Conservation (phyloP, 1,284 basidiomycete genomes). For the Tetrapyrgos nigripes region DNA sequence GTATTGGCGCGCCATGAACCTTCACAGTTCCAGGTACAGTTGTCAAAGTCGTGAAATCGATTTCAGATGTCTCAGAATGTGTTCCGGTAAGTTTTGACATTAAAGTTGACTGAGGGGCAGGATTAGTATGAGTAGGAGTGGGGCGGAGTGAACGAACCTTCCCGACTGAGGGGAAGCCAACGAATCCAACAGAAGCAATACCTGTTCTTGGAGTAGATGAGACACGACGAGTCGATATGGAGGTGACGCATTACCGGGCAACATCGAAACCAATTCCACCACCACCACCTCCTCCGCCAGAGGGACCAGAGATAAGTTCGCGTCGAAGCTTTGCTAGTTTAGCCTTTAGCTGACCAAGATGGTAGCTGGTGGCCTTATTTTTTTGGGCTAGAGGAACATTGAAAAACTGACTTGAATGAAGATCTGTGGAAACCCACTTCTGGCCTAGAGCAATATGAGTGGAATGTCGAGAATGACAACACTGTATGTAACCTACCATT, state of each 20-base stretch:
- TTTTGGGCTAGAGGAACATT: conserved; percentile 75
- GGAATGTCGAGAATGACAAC: conserved; percentile 15
- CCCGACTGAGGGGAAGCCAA: conserved; percentile 87
- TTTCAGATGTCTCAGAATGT: conserved; percentile 96
- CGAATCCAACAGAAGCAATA: conserved; percentile 95
- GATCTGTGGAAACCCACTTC: conserved; percentile 49
- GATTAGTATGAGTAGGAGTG: conserved; percentile 13
- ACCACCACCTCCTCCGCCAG: conserved; percentile 85
- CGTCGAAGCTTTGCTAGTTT: conserved; percentile 97
- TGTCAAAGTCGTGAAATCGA: conserved; percentile 95
- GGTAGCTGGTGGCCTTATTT: conserved; percentile 97
- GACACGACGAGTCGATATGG: conserved; percentile 7
- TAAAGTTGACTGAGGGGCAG: conserved; percentile 77
- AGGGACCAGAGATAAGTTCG: conserved; percentile 87
- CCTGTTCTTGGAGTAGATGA: conserved; percentile 70
- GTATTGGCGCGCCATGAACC: conserved; percentile 93
- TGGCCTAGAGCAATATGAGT: conserved; percentile 47
- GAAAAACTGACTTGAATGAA: conserved; percentile 13
- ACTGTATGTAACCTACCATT: conserved; percentile 69
- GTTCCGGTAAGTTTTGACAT: conserved; percentile 99
- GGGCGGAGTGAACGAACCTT: conserved; percentile 61
- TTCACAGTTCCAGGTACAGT: conserved; percentile 96
- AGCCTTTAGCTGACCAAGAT: conserved; percentile 96
- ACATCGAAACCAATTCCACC: conserved; percentile 95
- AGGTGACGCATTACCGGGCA: conserved; percentile 53